These are phyloP conservation scores for Graphilbum ipis-grandicollis DNA, from an alignment of 2,329 filamentous ascomycete genomes.

Conservation along the genomic window DNA sequence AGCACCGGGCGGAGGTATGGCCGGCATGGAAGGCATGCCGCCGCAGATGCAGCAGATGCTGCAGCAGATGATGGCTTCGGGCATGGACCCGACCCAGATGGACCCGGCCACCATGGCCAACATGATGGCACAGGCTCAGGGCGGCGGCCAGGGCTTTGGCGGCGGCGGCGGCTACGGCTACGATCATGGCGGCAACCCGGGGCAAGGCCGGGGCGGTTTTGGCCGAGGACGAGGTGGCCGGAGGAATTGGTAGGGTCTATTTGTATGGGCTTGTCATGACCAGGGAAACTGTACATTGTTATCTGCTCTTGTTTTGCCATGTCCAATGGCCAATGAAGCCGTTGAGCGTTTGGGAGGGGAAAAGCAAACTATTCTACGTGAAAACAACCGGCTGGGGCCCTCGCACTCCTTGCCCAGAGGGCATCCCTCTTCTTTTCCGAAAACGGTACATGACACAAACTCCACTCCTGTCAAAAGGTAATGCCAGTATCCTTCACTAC, in stretches of 20 bases:
- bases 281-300: no score
- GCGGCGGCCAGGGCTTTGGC: slow-evolving; percentile 19
- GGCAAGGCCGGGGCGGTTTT: slow-evolving; percentile 12
- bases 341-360: no score
- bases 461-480: no score
- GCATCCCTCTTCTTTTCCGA: no score
- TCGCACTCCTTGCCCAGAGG: no score
- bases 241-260: slow-evolving; percentile 7
- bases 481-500: no score
- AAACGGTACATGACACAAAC: no score
- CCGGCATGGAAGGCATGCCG: slow-evolving; percentile 42
- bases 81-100: slow-evolving; percentile 51
- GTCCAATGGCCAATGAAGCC: no score
- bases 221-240: slow-evolving; percentile 15
- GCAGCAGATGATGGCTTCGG: slow-evolving; percentile 51
- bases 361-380: no score
- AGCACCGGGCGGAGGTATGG: no score
- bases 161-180: slow-evolving; percentile 17
- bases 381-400: no score
- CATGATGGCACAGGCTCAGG: slow-evolving; percentile 39
- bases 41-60: slow-evolving; percentile 53
- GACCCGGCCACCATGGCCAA: slow-evolving; percentile 38
- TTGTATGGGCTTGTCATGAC: not conserved
- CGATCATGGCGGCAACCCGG: slow-evolving; percentile 18
- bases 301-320: no score